Conservation (phyloP, 2,329 filamentous ascomycete genomes). For the Chaetomium sp. region DNA sequence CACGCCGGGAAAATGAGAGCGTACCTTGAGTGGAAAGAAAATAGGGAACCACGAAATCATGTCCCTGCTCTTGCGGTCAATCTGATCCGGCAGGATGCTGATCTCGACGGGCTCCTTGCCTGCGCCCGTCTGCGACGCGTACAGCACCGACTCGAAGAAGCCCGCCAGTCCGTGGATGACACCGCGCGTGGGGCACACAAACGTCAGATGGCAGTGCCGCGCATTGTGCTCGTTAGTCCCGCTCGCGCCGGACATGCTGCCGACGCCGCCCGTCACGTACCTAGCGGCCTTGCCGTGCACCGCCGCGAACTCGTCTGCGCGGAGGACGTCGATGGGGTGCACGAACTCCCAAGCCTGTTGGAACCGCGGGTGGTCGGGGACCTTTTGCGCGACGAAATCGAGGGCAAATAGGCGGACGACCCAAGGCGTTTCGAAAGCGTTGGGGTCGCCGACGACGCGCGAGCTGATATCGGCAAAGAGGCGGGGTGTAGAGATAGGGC, state of each 20-base stretch:
- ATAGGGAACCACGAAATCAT: constrained; percentile 99
- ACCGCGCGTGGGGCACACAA: constrained; percentile 75
- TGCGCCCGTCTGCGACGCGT: constrained; percentile 55
- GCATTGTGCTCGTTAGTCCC: constrained; percentile 91
- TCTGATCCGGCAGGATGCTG: constrained; percentile 88
- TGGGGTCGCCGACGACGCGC: constrained; percentile 62
- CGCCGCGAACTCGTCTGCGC: constrained; percentile 40
- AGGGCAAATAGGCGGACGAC: constrained; percentile 91
- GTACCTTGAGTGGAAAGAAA: constrained; percentile 91
- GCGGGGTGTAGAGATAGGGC: constrained; percentile 86
- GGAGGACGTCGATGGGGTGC: constrained; percentile 65
- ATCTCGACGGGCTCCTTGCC: constrained; percentile 70
- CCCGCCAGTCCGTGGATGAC: constrained; percentile 89
- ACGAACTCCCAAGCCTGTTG: constrained; percentile 79
- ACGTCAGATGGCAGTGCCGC: constrained; percentile 75
- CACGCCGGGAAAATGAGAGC: constrained; percentile 33
- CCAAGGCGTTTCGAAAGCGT: constrained; percentile 87
- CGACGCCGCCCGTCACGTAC: constrained; percentile 65
- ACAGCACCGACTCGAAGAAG: constrained; percentile 97
- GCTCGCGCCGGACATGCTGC: constrained; percentile 72
- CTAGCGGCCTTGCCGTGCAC: constrained; percentile 60
- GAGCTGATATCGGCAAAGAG: constrained; percentile 78
- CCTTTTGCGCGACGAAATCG: constrained; percentile 75
- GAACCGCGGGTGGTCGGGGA: constrained; percentile 63
- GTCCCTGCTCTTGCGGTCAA: constrained; percentile 88